Evolutionary conservation across 345 rosid genomes (phyloP).

Genomic region (Trapa bicornis): DNA sequence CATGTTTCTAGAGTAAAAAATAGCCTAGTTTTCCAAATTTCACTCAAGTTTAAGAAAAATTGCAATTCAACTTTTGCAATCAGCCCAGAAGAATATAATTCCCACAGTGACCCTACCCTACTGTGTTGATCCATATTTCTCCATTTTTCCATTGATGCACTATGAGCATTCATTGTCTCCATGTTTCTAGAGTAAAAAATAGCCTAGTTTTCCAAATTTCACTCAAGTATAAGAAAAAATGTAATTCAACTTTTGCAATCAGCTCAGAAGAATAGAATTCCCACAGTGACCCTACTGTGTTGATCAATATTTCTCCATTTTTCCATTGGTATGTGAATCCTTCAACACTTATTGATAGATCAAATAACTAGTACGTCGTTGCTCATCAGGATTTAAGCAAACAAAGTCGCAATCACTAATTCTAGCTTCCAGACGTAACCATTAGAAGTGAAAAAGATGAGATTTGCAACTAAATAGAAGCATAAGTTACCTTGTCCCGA

Average conservation of each 20-base stretch:
- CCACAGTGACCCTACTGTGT: no score
- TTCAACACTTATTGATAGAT: not conserved
- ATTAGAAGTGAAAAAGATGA: not conserved
- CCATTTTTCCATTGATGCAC: not conserved
- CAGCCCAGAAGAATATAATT: no score
- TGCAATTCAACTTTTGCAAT: no score
- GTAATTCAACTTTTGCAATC: no score
- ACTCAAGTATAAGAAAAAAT: no score
- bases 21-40: not conserved
- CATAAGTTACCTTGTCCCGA: constrained; percentile 24
- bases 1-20: not conserved
- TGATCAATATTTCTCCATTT: no score
- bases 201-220: not conserved
- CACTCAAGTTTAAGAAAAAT: no score
- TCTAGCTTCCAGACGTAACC: not conserved
- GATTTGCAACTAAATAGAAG: not conserved
- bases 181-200: not conserved
- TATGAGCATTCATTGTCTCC: not conserved
- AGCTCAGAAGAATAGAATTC: no score
- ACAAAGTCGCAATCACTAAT: not conserved
- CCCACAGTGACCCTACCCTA: no score
- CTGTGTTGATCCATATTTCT: no score
- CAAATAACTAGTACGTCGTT: not conserved
- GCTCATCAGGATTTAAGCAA: not conserved
- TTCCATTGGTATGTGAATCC: not conserved